Evolutionary conservation across 1,284 basidiomycete species (phyloP).

Genomic region (Taiwanofungus camphoratus): DNA sequence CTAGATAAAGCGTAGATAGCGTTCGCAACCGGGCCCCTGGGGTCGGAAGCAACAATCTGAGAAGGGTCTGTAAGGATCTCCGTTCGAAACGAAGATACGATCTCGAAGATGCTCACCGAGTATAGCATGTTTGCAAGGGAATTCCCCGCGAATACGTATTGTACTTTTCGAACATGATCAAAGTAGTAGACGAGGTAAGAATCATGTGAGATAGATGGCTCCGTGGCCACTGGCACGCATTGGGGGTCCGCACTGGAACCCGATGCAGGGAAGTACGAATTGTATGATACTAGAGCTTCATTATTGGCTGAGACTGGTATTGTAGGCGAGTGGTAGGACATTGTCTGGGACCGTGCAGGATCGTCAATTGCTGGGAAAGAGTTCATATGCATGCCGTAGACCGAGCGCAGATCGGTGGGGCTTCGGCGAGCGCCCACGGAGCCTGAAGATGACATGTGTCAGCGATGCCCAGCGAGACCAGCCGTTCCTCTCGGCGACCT

Average conservation of each 20-base stretch:
- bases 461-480: slow-evolving; percentile 1
- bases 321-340: too few species aligned
- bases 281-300: slow-evolving; percentile 4
- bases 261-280: slow-evolving; percentile 8
- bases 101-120: slow-evolving; percentile 37
- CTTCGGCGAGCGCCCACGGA: slow-evolving; percentile 9
- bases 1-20: slow-evolving; percentile 71
- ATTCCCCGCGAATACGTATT: slow-evolving; percentile 53
- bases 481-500: neutral
- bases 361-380: too few species aligned
- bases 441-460: too few species aligned
- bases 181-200: slow-evolving; percentile 65
- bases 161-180: slow-evolving; percentile 53
- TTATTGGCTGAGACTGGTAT: slow-evolving; percentile 12
- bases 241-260: slow-evolving; percentile 8
- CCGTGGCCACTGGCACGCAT: slow-evolving; percentile 5
- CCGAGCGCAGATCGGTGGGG: slow-evolving; percentile 5
- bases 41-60: slow-evolving; percentile 60
- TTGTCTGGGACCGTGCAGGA: too few species aligned
- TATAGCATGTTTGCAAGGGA: slow-evolving; percentile 53
- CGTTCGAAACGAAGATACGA: slow-evolving; percentile 2
- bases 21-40: slow-evolving; percentile 60
- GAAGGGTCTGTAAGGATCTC: slow-evolving; percentile 9
- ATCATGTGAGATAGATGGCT: slow-evolving; percentile 12
- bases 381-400: neutral